phyloP scores from a whole-genome alignment of 768 basidiomycete species.

The Phaeotremella skinneri region DNA sequence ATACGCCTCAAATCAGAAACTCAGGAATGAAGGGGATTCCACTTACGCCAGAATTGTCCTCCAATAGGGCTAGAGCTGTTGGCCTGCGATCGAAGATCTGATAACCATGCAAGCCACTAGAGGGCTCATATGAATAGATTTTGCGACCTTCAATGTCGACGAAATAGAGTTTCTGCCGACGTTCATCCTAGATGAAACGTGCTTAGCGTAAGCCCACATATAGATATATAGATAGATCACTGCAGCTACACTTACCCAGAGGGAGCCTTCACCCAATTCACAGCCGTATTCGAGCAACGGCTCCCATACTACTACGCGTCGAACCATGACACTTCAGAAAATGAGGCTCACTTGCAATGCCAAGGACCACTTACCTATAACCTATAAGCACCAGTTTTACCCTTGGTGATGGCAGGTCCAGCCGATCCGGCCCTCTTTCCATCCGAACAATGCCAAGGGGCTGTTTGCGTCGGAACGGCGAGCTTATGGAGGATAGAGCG shows the following conservation, averaged over 20 bases:
- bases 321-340: not conserved
- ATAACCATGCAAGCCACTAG: slow-evolving; percentile 12
- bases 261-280: slow-evolving; percentile 3
- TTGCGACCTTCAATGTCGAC: slow-evolving; percentile 19
- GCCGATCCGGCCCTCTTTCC: not conserved
- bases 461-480: not conserved
- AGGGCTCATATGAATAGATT: slow-evolving; percentile 23
- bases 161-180: slow-evolving; percentile 16
- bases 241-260: slow-evolving; percentile 2
- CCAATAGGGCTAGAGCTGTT: slow-evolving; percentile 17
- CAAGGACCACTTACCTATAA: no score
- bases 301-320: slow-evolving; percentile 4
- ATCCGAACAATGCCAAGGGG: not conserved
- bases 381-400: no score
- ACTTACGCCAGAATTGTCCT: slow-evolving; percentile 14
- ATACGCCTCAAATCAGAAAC: not conserved
- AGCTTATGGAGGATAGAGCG: not conserved
- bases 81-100: slow-evolving; percentile 13
- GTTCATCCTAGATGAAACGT: slow-evolving; percentile 11
- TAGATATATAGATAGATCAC: not conserved
- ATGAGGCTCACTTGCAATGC: not conserved
- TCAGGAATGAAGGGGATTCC: not conserved
- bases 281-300: slow-evolving; percentile 1
- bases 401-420: not conserved
- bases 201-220: not conserved